Evolutionary conservation across 106 monocot species (phyloP).

Genomic region (Amphibolis antarctica): DNA sequence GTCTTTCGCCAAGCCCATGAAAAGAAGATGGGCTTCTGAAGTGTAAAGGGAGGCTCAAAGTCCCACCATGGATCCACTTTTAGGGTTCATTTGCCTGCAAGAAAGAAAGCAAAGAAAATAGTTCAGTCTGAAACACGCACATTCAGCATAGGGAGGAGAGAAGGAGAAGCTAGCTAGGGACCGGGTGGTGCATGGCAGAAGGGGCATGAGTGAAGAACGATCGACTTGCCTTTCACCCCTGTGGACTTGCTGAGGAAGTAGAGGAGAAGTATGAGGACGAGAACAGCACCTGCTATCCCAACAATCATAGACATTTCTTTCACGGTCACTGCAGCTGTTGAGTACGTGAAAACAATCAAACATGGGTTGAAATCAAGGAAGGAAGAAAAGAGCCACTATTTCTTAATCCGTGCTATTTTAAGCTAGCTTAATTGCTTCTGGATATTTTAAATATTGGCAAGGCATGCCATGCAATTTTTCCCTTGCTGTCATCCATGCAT

Average conservation of each 20-base stretch:
- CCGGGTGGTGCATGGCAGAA: too few relatives aligned
- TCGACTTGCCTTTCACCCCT: neutral
- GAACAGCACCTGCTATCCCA: slow-evolving; percentile 7
- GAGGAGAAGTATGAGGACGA: slow-evolving; percentile 6
- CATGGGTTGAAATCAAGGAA: too few relatives aligned
- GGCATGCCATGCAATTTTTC: too few relatives aligned
- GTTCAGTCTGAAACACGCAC: too few relatives aligned
- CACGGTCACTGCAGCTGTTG: slow-evolving; percentile 3
- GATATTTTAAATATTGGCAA: too few relatives aligned
- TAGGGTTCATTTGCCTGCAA: neutral
- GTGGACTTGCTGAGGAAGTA: slow-evolving; percentile 4
- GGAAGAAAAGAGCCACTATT: too few relatives aligned
- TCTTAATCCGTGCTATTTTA: too few relatives aligned
- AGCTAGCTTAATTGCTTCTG: too few relatives aligned
- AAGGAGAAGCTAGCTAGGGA: too few relatives aligned
- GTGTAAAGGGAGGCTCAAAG: neutral
- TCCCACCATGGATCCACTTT: neutral
- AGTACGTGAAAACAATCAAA: neutral
- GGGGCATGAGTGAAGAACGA: neutral
- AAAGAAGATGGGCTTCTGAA: slow-evolving; percentile 1
- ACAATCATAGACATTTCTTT: slow-evolving; percentile 9
- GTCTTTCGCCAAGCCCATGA: neutral
- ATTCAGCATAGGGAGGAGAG: neutral
- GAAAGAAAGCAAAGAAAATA: neutral
- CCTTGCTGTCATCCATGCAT: too few relatives aligned